These are phyloP conservation scores for Wickerhamomyces sydowiorum DNA, from an alignment of 805 yeast species.

Conservation along the genomic window DNA sequence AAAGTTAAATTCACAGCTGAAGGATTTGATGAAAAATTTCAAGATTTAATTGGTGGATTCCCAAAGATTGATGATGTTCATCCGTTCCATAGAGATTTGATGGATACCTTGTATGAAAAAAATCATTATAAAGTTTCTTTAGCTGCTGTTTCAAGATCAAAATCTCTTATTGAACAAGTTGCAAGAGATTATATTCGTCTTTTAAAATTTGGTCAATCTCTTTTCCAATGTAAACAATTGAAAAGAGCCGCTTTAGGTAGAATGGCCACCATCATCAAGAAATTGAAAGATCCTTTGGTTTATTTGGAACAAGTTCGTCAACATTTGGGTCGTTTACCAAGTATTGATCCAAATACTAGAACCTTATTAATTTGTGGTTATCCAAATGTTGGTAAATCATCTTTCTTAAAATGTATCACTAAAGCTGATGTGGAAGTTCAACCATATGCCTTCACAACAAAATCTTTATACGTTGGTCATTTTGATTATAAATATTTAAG, in stretches of 20 bases:
- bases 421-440: constrained; percentile 99
- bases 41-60: constrained; percentile 79
- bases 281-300: constrained; percentile 86
- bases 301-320: constrained; percentile 98
- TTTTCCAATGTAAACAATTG: constrained; percentile 97
- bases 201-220: constrained; percentile 93
- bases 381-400: constrained; percentile 98
- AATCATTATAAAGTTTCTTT: constrained; percentile 96
- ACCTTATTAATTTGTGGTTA: constrained; percentile 96
- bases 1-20: constrained; percentile 95
- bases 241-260: constrained; percentile 99
- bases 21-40: constrained; percentile 90
- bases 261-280: constrained; percentile 97
- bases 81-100: constrained; percentile 96
- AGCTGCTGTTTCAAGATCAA: constrained; percentile 92
- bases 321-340: constrained; percentile 96
- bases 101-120: constrained; percentile 97
- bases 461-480: constrained; percentile 95
- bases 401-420: constrained; percentile 87
- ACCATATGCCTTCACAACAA: constrained; percentile 98
- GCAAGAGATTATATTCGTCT: constrained; percentile 92
- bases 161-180: constrained; percentile 90
- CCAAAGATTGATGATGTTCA: constrained; percentile 97
- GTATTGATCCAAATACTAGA: constrained; percentile 98
- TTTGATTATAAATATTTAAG: constrained; percentile 96